Evolutionary conservation across 1,139 yeast genomes (phyloP), one percentile per base, ranked within the genome.

Genomic region (Lodderomyces pseudojiufengensis): DNA sequence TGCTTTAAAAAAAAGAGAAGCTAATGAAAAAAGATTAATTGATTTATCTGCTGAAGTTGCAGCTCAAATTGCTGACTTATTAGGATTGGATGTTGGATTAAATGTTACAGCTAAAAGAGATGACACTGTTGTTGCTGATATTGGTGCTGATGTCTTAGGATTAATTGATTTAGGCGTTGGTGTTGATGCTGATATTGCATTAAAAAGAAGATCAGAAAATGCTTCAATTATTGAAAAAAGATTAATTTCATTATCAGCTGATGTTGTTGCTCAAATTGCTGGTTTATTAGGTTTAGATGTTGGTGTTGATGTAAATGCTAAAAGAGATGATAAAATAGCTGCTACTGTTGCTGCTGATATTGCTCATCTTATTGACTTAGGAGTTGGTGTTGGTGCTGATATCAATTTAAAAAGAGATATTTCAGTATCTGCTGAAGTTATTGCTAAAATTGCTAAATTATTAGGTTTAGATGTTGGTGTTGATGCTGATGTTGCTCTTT

Each of bases 281-380:
- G n/a, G n/a, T 5, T 22, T 22, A 22, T 10, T 22, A 9, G 24
- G 24, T 22, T 9, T 22, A 4, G 26, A 27, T 3, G 24, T 24
- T 28, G 29, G 32, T 33, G 36, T 13, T 27, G 24, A 20, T 9
- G 29, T 14, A 9, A 13, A 14, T 22, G 26, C 23, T 9, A 32
- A 32, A 16, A 32, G 35, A 32, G 35, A 32, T 21, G 35, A 32
- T 15, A 20, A 18, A 10, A 11, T 18, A 21, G 23, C 24, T 33
- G 29, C 24, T 25, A 24, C 10, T 24, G 29, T 11, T 9, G 36
- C 25, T 33, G 36, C 24, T 10, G 26, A 32, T 15, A 12, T 32
- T 22, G 33, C 12, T 9, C 29, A 31, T 27, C 10, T 26, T n/a
- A 10, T 24, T 5, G 32, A 23, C 3, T 18, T n/a, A 7, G 32